Evolutionary conservation across 345 rosid genomes (phyloP), one percentile per base, ranked within the genome.

Genomic region (Populus deltoides): DNA sequence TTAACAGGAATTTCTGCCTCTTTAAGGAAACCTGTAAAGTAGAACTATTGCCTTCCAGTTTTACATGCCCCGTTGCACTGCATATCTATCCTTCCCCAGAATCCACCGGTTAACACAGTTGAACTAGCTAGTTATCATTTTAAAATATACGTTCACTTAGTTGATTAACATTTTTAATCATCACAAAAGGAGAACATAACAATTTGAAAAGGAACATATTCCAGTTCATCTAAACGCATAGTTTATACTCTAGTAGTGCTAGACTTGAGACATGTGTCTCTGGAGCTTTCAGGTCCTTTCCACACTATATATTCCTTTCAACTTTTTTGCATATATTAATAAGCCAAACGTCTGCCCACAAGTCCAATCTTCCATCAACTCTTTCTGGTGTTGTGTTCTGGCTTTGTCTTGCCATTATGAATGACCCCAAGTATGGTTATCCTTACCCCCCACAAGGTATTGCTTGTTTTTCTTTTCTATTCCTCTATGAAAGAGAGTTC

Each of bases 381-480:
- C 61, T 12, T 35, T 55, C 25, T 17, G 12, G 55, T 12, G 66
- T 29, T 71, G n/a, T 61, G 70, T 62, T n/a, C 25, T 74, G 16
- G 5, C 7, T 11, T 8, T 35, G 17, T 20, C 15, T 68, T 51
- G 62, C 16, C 7, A 66, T 31, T 16, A 86, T 86, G 83, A 72
- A 68, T 15, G 93, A 88, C 10, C 86, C 90, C 35, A 90, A 89
- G 84, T 86, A 87, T 80, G 92, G 82, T 7, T 86, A 88, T 66
- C 88, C 89, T 2, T 89, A 89, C 59, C 90, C 91, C 72, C 84
- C 91, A 17, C 85, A 86, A 74, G 97, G 90, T 80, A 66, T 33
- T 67, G 3, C 62, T n/a, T 57, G 63, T 53, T 63, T 11, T 43
- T 27, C 11, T 20, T 9, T 35, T 51, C 20, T 18, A 68, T 68